These are phyloP conservation scores for Cenococcum geophilum DNA, from an alignment of 495 filamentous ascomycete genomes.

Conservation along the genomic window DNA sequence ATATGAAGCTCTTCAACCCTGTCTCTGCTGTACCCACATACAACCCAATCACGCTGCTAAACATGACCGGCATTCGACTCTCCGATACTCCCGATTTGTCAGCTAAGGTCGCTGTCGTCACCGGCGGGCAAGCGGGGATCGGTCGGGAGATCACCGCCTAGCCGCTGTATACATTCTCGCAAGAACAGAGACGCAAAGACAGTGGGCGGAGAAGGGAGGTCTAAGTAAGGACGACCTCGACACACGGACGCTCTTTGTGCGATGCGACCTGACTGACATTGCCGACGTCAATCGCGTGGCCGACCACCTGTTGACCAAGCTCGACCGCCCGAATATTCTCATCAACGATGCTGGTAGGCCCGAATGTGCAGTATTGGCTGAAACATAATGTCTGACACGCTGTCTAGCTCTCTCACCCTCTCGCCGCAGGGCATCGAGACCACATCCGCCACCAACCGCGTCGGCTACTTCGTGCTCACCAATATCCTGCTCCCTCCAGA, in stretches of 20 bases:
- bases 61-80: constrained; percentile 32
- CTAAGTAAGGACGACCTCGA: constrained; percentile 24
- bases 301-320: constrained; percentile 9
- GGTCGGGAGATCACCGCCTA: constrained; percentile 42
- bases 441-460: constrained; percentile 57
- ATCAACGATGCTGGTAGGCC: constrained; percentile 41
- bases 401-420: constrained; percentile 35
- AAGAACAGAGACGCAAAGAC: constrained; percentile 26
- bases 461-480: constrained; percentile 55
- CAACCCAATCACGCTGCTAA: constrained; percentile 8
- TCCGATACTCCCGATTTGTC: constrained; percentile 35
- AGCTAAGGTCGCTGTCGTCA: constrained; percentile 41
- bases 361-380: not conserved
- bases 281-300: constrained; percentile 29
- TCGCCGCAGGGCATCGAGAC: constrained; percentile 45
- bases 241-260: constrained; percentile 33
- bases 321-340: constrained; percentile 37
- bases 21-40: not conserved
- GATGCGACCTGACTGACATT: constrained; percentile 38
- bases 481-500: constrained; percentile 53
- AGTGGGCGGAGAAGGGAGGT: constrained; percentile 29
- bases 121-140: constrained; percentile 43
- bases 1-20: constrained; percentile 7
- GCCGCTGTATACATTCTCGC: constrained; percentile 38
- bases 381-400: constrained; percentile 42